Conservation (phyloP, 1,139 yeast species). For the Taphrina wiesneri region DNA sequence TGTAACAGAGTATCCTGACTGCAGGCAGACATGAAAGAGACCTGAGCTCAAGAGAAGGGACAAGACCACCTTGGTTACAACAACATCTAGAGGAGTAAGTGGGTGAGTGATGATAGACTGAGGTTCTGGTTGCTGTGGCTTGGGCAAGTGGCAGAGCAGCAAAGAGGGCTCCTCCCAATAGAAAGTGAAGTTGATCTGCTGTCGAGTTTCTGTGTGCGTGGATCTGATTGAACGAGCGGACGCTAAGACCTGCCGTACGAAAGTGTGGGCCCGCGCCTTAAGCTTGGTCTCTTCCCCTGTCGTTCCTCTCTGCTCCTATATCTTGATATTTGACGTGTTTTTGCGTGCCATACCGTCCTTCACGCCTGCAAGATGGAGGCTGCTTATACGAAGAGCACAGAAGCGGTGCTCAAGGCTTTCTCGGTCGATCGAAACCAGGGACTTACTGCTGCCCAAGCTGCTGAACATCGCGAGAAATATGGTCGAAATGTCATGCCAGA, state of each 20-base stretch:
- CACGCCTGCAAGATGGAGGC: constrained; percentile 40
- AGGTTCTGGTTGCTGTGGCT: neutral
- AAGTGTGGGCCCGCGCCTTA: neutral
- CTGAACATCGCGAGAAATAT: constrained; percentile 39
- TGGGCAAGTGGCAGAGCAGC: neutral
- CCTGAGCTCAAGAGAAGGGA: too few relatives aligned
- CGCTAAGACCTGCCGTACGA: neutral
- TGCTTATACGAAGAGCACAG: constrained; percentile 40
- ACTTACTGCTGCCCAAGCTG: constrained; percentile 41
- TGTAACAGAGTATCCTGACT: too few relatives aligned
- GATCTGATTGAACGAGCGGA: neutral
- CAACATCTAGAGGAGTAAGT: neutral
- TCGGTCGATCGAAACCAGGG: constrained; percentile 42
- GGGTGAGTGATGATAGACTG: neutral
- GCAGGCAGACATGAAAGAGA: too few relatives aligned
- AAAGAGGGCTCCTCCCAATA: constrained; percentile 7
- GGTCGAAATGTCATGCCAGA: constrained; percentile 45
- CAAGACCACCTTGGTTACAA: too few relatives aligned
- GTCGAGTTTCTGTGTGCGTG: constrained; percentile 5
- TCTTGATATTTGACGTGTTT: neutral
- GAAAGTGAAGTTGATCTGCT: constrained; percentile 6
- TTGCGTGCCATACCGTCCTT: neutral
- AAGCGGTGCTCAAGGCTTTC: constrained; percentile 41
- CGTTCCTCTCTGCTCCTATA: neutral
- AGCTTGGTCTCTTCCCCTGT: neutral